Base-by-base conservation (phyloP, 2,329 filamentous ascomycete genomes). In the Bipolaris gigantea region DNA sequence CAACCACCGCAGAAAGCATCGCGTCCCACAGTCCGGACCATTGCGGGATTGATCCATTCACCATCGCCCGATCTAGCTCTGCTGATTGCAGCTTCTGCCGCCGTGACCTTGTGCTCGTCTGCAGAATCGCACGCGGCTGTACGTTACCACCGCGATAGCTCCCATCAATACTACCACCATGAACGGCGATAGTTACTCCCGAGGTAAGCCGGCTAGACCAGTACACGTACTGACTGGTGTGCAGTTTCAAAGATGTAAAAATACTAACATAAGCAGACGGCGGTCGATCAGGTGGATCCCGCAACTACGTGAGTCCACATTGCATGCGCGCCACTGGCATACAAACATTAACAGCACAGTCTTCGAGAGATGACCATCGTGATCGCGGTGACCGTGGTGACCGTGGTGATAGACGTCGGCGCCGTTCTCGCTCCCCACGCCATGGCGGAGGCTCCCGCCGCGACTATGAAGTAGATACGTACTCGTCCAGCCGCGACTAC, bases 401-500 rank as follows among this genome's bases (percentile, higher is more conserved):
- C 33, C 10, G 61, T 23, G 62, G 62, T 15, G 64, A 69, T 52
- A 73, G 79, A 55, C 76, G 81, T 66, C 82, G 81, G 60, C 84
- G 92, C 76, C 89, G 93, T 61, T 96, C 92, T 57, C 87, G 93
- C 72, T 97, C 93, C 16, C 92, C 92, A 53, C 87, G 89, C 66
- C 86, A 90, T 70, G 83, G 84, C 68, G 59, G 84, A 50, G 59
- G 58, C 25, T 80, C 85, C 62, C 83, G 87, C 53, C 81, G 87
- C 63, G 89, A 94, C 47, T 85, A 83, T 50, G 88, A 90, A 64
- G 83, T 85, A 74, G 92, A 97, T 76, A 87, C 89, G 52, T 97
- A 97, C 77, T 96, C 92, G 18, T 92, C 90, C 5, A 96, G 92
- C 76, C 89, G 93, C 64, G 92, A 88, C 78, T 95, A 96, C 75